Base-by-base conservation (phyloP, 768 basidiomycete species). In the Mycena epipterygia region DNA sequence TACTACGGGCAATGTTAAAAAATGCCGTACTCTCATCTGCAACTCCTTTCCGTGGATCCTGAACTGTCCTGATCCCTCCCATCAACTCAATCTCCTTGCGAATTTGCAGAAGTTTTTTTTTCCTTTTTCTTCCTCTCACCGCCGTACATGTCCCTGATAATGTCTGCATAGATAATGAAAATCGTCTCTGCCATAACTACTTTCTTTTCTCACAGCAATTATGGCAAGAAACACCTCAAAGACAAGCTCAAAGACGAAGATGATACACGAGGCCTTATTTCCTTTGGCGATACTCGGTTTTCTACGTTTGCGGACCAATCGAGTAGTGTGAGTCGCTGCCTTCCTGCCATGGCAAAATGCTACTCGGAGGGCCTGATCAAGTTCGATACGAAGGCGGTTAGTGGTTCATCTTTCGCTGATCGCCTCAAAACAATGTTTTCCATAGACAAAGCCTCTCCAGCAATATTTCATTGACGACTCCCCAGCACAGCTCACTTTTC, bases 1-100 rank as follows among this genome's bases (percentile, higher is more conserved):
- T 41, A 73, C 72, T 6, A 72, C 75, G 2, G 64, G 48, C 19
- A 75, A 75, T 41, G 70, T 73, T 3, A 59, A 64, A 51, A 76
- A 73, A 42, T 56, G 67, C 56, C 60, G 58, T 0, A 48, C 44
- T 8, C 42, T 75, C 9, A 69, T 76, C 11, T 76, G 70, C 37
- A 29, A 42, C 3, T 44, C 52, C 5, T 70, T 33, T 19, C 75
- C 75, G 3, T 73, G 74, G 58, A 76, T 76, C 13, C 23, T 76
- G 0, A 76, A 74, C 46, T 57, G 74, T 16, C 71, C 71, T 6
- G 72, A 76, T 29, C 68, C 68, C 0, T 70, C 69, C 30, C 74
- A 76, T 44, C 65, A 71, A 27, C 59, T 76, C 11, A 75, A 74
- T 53, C 65, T 75, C 0, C 56, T 70, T 12, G 41, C 65, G 5